A percentile compares a stretch with the other conserved stretches of the same genome.
Evolutionary conservation across 2,329 filamentous ascomycete genomes (phyloP).

Genomic region (Paraphaeosphaeria minitans): DNA sequence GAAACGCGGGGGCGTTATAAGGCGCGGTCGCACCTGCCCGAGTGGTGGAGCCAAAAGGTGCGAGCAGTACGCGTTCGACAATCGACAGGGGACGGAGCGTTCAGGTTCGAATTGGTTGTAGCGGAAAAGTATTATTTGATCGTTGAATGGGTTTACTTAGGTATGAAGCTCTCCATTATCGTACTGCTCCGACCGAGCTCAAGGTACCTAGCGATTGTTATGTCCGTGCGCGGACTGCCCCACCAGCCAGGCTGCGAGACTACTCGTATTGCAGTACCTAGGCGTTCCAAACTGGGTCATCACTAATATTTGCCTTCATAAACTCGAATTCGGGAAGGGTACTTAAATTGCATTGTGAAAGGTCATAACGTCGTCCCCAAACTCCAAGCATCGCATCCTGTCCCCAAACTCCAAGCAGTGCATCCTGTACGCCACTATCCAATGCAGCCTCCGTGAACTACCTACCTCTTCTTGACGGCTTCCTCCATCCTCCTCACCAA

Average conservation of each 20-base stretch:
- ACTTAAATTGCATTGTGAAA: background rate
- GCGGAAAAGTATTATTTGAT: background rate
- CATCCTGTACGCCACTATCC: conserved; percentile 8
- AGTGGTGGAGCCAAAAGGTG: background rate
- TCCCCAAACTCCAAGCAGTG: conserved; percentile 16
- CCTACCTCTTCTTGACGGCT: conserved; percentile 60
- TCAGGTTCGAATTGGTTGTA: background rate
- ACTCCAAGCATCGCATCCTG: conserved; percentile 16
- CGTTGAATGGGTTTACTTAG: too few species aligned
- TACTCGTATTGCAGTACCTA: too few species aligned
- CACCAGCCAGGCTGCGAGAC: too few species aligned
- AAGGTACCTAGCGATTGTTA: too few species aligned
- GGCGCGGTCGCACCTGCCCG: conserved; percentile 7
- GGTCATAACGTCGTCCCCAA: conserved; percentile 1
- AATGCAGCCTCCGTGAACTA: conserved; percentile 12
- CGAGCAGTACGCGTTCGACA: background rate
- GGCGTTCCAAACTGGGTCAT: background rate
- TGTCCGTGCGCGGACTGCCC: too few species aligned
- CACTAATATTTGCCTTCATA: background rate
- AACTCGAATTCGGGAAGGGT: background rate
- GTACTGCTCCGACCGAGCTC: too few species aligned
- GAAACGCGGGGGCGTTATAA: conserved; percentile 3
- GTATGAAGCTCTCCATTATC: too few species aligned
- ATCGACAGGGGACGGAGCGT: background rate
- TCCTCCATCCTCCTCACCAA: conserved; percentile 69